Evolutionary conservation across 257 asterid species (phyloP), one percentile per base, ranked within the genome.

Genomic region (Ballota nigra): DNA sequence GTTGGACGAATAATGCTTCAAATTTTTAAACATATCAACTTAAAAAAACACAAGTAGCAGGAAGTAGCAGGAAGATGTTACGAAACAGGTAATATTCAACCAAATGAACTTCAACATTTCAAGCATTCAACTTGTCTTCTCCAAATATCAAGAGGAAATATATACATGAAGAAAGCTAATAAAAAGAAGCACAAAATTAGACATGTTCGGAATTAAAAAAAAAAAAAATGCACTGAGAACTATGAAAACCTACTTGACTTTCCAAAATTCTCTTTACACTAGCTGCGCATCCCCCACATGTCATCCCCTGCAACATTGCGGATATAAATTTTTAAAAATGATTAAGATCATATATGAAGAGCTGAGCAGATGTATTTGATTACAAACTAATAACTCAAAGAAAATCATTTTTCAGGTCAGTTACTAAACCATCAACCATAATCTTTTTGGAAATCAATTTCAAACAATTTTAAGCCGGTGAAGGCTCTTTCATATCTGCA

Each of bases 221-320:
- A 31, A 33, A 5, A 33, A 4, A 4, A 29, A 4, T 33, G 71
- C 64, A 72, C 47, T 29, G 5, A 23, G 23, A 41, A 45, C 38
- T 68, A 57, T 8, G 51, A 19, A 31, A 6, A 76, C 94, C 77
- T 66, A 87, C 94, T 85, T 85, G 94, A 76, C 83, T 82, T 73
- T 87, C 94, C 58, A 87, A 82, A 76, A 85, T 87, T 28, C 84
- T 83, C 75, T 82, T 87, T 73, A 87, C 94, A 33, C 86, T 87
- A 20, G 89, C 91, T 1, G 89, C 91, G 16, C 94, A 87, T 22
- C 94, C 94, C 62, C 89, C 91, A 33, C 94, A 87, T 51, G 90
- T 80, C 94, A 87, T 87, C 70, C 94, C 94, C 94, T 87, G 85
- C 76, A 84, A 73, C 66, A 65, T 18, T 47, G 24, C 13, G 45